These are phyloP conservation scores for Epicoccum nigrum DNA, from an alignment of 2,329 filamentous ascomycete species.

Conservation along the genomic window DNA sequence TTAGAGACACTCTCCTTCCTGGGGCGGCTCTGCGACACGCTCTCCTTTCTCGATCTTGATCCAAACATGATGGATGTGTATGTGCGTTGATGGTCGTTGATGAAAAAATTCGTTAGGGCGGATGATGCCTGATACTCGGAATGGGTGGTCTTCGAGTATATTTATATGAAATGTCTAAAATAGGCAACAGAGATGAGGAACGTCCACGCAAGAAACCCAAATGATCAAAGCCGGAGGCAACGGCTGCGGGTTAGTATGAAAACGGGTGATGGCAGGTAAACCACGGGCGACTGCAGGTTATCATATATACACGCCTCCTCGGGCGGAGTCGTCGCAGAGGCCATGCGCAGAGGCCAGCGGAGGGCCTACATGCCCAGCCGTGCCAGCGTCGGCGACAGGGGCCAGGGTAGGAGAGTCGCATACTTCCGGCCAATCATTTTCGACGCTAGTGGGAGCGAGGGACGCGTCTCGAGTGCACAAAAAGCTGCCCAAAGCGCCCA, in stretches of 20 bases:
- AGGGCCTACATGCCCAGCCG: conserved; percentile 18
- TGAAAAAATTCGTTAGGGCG: conserved; percentile 12
- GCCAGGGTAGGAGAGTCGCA: conserved; percentile 31
- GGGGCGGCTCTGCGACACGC: conserved; percentile 42
- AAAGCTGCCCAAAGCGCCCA: conserved; percentile 26
- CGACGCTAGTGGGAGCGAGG: conserved; percentile 6
- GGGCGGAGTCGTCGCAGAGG: conserved; percentile 17
- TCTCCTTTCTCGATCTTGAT: conserved; percentile 43
- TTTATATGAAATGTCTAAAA: conserved; percentile 39
- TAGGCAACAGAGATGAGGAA: conserved; percentile 42
- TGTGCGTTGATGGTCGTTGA: conserved; percentile 20
- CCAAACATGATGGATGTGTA: conserved; percentile 42
- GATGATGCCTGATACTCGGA: conserved; percentile 12
- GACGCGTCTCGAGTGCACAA: conserved; percentile 16
- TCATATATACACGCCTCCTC: conserved; percentile 44
- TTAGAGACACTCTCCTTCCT: conserved; percentile 47
- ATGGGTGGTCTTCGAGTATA: conserved; percentile 32
- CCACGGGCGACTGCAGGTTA: conserved; percentile 29
- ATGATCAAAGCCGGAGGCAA: conserved; percentile 40
- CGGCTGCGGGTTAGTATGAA: conserved; percentile 30
- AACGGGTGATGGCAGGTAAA: conserved; percentile 38
- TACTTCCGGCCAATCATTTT: conserved; percentile 44
- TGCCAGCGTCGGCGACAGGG: conserved; percentile 41
- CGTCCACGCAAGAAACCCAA: conserved; percentile 32
- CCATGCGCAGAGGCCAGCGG: conserved; percentile 16